Conservation (phyloP, 306 rosid genomes). For the Gynostemma pentaphyllum region DNA sequence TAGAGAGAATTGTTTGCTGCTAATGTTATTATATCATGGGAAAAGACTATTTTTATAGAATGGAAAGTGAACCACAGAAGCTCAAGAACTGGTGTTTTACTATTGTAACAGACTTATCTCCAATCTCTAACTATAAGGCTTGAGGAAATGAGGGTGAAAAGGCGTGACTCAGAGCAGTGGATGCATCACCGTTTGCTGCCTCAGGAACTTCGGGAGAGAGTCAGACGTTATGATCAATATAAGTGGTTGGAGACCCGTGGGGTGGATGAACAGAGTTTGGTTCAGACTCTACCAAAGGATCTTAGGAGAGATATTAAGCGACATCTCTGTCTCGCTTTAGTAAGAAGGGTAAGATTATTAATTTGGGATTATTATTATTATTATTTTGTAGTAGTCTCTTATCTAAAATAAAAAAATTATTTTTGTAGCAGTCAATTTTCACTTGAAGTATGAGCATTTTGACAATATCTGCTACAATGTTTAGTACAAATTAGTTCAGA, state of each 20-base stretch:
- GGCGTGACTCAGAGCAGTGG: conserved; percentile 99
- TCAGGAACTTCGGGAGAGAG: conserved; percentile 78
- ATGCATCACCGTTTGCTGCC: conserved; percentile 98
- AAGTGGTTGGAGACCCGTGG: conserved; percentile 99
- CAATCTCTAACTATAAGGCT: conserved; percentile 96
- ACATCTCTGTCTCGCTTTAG: conserved; percentile 94
- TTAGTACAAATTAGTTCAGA: too few species aligned
- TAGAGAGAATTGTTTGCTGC: too few species aligned
- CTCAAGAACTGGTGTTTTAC: conserved; percentile 12
- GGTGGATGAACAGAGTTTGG: conserved; percentile 80
- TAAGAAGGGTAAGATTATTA: conserved; percentile 70
- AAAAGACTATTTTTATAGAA: background rate
- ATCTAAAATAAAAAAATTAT: too few species aligned
- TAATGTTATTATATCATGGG: background rate
- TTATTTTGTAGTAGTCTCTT: too few species aligned
- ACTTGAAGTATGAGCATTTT: background rate
- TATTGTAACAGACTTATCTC: conserved; percentile 75
- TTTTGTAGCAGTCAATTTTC: background rate
- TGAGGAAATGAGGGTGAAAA: conserved; percentile 97
- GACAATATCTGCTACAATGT: background rate
- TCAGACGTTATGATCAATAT: conserved; percentile 93
- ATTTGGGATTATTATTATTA: background rate
- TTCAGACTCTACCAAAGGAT: conserved; percentile 93
- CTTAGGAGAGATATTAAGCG: conserved; percentile 93
- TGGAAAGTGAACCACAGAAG: background rate